Base-by-base conservation (phyloP, 208 protist species). In the Acanthamoeba royreba region DNA sequence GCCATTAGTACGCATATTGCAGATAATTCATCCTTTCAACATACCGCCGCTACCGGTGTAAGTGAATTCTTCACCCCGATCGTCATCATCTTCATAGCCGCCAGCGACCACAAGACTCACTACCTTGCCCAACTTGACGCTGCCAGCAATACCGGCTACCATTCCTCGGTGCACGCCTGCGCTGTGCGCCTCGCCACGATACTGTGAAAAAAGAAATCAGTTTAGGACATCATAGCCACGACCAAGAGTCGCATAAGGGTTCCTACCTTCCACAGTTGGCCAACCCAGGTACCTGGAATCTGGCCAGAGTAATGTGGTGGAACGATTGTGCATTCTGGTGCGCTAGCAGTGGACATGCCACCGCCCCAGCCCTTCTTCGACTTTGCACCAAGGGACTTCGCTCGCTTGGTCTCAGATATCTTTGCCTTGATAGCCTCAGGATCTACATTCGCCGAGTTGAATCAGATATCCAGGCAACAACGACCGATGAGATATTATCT, bases 81-180 rank as follows among this genome's bases (percentile, higher is more conserved):
- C 86, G 19, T 49, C 45, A 28, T 92, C 86, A 61, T 94, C 72
- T 93, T 87, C 52, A 25, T 87, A 90, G 38, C 89, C 74, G 28
- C 46, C 89, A 28, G 89, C 5, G 47, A 87, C 35, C 13, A 69
- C 89, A 22, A 93, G 92, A 55, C 92, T 95, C 5, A 77, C 63
- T 38, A 40, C 63, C 7, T 77, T 43, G 13, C 63, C 77, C 40
- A 86, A 11, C 15, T 4, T 38, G 4, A 58, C 45, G 25, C 40
- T 86, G 5, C 77, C 77, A 45, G 77, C 77, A n/a, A 86, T 86
- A 33, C 77, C 77, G 40, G 45, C 35, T 25, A 86, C 25, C 5
- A 55, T n/a, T n/a, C 31, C 45, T 33, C 77, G 77, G 53, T 86
- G 77, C 25, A 86, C 46, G 8, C 77, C 77, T 13, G 77, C 40